Percentiles rank a stretch among this genome's conserved stretches.
Evolutionary conservation across 495 filamentous ascomycete genomes (phyloP).

Genomic region (Podospora appendiculata): DNA sequence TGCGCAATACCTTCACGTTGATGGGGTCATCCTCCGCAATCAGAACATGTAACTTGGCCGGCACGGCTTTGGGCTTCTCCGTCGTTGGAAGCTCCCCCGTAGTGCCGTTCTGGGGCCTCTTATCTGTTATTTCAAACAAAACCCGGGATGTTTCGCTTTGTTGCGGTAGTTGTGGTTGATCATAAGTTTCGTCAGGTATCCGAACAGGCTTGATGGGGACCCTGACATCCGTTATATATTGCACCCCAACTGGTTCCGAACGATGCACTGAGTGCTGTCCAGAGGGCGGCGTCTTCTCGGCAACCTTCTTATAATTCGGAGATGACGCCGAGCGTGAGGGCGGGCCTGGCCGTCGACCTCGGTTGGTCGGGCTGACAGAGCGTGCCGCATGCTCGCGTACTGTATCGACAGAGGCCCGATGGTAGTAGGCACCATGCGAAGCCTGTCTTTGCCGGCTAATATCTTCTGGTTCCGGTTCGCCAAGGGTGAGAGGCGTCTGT

Average conservation of each 20-base stretch:
- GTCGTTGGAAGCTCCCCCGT: not conserved
- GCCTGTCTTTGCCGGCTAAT: conserved; percentile 5
- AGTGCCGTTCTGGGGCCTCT: not conserved
- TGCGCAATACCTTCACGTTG: conserved; percentile 81
- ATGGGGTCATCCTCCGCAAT: conserved; percentile 92
- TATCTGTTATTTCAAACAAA: conserved; percentile 24
- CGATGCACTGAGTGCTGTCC: not conserved
- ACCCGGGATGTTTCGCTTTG: conserved; percentile 18
- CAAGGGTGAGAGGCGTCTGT: conserved; percentile 47
- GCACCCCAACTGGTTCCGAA: conserved; percentile 12
- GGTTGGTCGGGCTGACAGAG: conserved; percentile 11
- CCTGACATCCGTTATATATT: conserved; percentile 23
- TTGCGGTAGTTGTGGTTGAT: conserved; percentile 8
- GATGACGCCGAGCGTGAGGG: conserved; percentile 9
- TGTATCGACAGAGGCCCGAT: not conserved
- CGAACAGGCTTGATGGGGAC: conserved; percentile 33
- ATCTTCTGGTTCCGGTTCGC: conserved; percentile 26
- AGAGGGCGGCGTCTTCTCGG: not conserved
- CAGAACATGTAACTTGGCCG: conserved; percentile 52
- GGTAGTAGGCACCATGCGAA: conserved; percentile 7
- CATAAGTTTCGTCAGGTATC: conserved; percentile 28
- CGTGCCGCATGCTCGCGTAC: conserved; percentile 1
- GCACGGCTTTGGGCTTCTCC: not conserved
- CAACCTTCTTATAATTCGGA: not conserved
- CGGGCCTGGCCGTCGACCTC: conserved; percentile 1